Evolutionary conservation across 1,284 basidiomycete species (phyloP), one percentile per base, ranked within the genome.

Genomic region (Ustilago loliicola): DNA sequence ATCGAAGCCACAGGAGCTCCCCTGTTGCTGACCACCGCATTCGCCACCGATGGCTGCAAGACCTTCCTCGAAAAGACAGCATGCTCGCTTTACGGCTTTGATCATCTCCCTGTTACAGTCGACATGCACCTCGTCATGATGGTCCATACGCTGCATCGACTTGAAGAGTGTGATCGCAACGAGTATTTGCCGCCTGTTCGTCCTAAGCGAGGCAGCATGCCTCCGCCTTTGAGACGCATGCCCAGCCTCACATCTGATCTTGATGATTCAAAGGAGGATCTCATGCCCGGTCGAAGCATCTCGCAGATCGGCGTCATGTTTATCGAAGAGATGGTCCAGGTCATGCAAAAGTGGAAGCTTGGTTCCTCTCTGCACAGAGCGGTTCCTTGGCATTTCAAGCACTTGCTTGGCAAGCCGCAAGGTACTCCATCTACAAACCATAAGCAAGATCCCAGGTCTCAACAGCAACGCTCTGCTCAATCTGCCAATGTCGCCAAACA

Each of bases 341-440:
- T 67, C 36, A 77, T 77, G 74, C 66, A 72, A 21, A 72, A 77
- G 48, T 77, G 74, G 74, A 77, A 77, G 66, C 58, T 77, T 19
- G 74, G 65, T 3, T 58, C 47, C 0, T 77, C 74, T n/a, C 30
- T 77, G 23, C 74, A 72, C 21, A 45, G 74, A 9, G 42, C 36
- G 3, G 47, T 74, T n/a, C 66, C 72, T 19, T 62, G 56, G 23
- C 72, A 69, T 8, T 68, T 36, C n/a, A 62, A 66, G 5, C 53
- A 63, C 32, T 51, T 67, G 29, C 58, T 68, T 17, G 59, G 45
- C 29, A 62, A 59, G 30, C 21, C 60, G n/a, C 50, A 51, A 11
- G 36, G 32, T 17, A 27, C 59, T 3, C 36, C 42, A 30, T 25
- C 48, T 0, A 40, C 58, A 25, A 32, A 53, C 15, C 19, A 36